A percentile compares a stretch with the other conserved stretches of the same genome.
Evolutionary conservation across 129 eudicot genomes (phyloP).

Genomic region (Calendula officinalis): DNA sequence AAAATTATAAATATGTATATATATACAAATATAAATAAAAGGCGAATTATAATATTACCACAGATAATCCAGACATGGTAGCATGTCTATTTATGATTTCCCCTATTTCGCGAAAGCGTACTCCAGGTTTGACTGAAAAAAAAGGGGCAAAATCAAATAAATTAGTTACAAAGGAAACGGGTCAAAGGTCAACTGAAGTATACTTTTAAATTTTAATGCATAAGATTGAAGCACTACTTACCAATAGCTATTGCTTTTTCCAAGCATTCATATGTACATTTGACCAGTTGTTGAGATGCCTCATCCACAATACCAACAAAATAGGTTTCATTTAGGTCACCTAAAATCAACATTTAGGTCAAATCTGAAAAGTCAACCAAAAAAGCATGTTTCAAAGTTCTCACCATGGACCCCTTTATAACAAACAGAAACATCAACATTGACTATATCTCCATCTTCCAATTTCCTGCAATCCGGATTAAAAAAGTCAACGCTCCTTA

Average conservation of each 20-base stretch:
- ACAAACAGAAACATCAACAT: slow-evolving; percentile 79
- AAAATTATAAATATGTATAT: not conserved
- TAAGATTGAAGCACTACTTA: slow-evolving; percentile 16
- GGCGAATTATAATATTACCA: slow-evolving; percentile 41
- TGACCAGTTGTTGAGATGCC: slow-evolving; percentile 68
- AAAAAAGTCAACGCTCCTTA: not conserved
- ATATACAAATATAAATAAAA: not conserved
- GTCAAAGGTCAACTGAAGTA: no score
- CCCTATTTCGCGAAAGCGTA: slow-evolving; percentile 92
- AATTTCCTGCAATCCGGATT: slow-evolving; percentile 56
- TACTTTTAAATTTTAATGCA: not conserved
- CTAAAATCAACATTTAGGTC: slow-evolving; percentile 31
- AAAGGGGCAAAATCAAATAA: slow-evolving; percentile 9
- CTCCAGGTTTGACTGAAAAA: slow-evolving; percentile 82
- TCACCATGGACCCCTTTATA: slow-evolving; percentile 95
- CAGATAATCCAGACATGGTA: slow-evolving; percentile 89
- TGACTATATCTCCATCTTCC: slow-evolving; percentile 97
- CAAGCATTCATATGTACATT: slow-evolving; percentile 88
- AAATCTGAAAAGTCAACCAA: not conserved
- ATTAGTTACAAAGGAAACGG: not conserved
- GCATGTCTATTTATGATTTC: slow-evolving; percentile 91
- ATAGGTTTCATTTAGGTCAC: slow-evolving; percentile 89
- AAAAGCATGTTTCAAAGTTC: slow-evolving; percentile 2
- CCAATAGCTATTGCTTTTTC: slow-evolving; percentile 93
- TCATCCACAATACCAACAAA: slow-evolving; percentile 96